Evolutionary conservation across 352 stramenopile genomes (phyloP), one percentile per base, ranked within the genome.

Genomic region (Phytophthora tentaculata): DNA sequence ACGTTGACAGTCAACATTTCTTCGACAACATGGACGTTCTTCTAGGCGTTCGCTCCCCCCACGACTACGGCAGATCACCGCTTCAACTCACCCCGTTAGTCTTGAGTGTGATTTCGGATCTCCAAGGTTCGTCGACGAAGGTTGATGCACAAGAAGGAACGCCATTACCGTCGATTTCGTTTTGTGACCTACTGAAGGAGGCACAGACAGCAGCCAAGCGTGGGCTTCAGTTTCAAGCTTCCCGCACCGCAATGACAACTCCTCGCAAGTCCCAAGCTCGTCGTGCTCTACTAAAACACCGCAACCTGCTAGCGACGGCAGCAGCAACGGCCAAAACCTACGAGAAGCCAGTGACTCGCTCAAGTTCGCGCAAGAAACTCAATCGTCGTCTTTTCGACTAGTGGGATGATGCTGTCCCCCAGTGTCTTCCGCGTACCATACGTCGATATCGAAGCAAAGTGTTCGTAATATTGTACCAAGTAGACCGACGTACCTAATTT

Each of bases 1-100:
- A 76, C 19, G 56, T 54, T 6, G 67, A 77, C 28, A 61, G 56
- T 8, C 61, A 78, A n/a, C 41, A 76, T 20, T 76, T 79, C 56
- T 75, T 64, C 50, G 68, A 79, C 54, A 54, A 68, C 54, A 67
- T 79, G 44, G 55, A 70, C 23, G 12, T 19, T 26, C 28, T 66
- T 19, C 49, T 71, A n/a, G 8, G 37, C 23, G 28, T 39, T 29
- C 19, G 44, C 16, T 47, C 51, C 3, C 50, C 57, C 16, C 35
- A 58, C 22, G 51, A 63, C 37, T 20, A 58, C 14, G n/a, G 44
- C 23, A 56, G 43, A n/a, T 35, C 58, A 2, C 43, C 44, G 3
- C 5, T 65, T 2, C 55, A 68, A 39, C 49, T 64, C 16, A 71
- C 59, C 4, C 64, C 64, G 19, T 64, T 48, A 16, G 52, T 70